Base-by-base conservation (phyloP, 169 alveolate species). In the Plasmodium coatneyi region DNA sequence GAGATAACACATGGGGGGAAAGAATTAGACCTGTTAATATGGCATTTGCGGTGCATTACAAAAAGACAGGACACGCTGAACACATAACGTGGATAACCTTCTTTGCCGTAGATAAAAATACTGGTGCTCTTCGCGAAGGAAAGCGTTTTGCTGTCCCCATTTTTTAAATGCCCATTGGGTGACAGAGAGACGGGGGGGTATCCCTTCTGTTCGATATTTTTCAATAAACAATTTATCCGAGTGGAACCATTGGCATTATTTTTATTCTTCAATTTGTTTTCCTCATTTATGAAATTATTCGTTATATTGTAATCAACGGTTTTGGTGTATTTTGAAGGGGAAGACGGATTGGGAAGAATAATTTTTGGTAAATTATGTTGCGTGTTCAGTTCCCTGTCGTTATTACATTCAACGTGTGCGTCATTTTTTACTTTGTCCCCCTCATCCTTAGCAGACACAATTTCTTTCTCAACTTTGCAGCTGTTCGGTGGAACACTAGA, bases 91-190 rank as follows among this genome's bases (percentile, higher is more conserved):
- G 34, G 76, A 46, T 14, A 41, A 86, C 87, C 86, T 36, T 41
- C 74, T 36, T 86, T 74, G 12, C 30, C 66, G 54, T 86, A 86
- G 41, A 86, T 54, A 39, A 52, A 52, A 32, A 86, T 74, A 10
- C 80, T 78, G 43, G 78, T 86, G 16, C 32, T 52, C 49, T 78
- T 84, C 7, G 87, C 39, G 80, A 86, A 76, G 70, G 93, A 86
- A 86, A 86, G 86, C 39, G 32, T 52, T 39, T 76, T 86, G 43
- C n/a, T 10, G 60, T 78, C 82, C 2, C 32, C 41, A 19, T 52
- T 74, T 86, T 86, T 86, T 76, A 54, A 52, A 54, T 86, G 54
- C 52, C 25, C 22, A 86, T 76, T 39, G 60, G 16, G 81, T 14
- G 36, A 66, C n/a, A 22, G 36, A 19, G 2, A 32, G 39, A 0